Base-by-base conservation (phyloP, 148 eudicot genomes). In the Vaccinium darrowii region DNA sequence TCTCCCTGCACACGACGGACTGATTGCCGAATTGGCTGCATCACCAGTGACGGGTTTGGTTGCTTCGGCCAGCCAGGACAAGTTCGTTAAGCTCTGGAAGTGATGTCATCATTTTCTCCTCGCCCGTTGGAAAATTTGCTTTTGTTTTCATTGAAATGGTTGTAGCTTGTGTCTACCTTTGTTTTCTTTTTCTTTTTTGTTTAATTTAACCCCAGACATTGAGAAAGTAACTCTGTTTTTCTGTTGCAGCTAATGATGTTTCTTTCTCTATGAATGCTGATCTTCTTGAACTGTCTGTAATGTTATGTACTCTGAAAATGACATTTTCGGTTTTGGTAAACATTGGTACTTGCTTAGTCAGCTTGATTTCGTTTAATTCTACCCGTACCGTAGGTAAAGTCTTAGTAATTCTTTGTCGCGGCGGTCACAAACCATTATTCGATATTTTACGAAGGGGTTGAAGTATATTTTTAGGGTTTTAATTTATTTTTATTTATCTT, bases 31-130 rank as follows among this genome's bases (percentile, higher is more conserved):
- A 7, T 88, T 95, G 88, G 92, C 98, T 13, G 94, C 87, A 58
- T 94, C 98, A 19, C 84, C 86, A 7, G 86, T 81, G 78, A 89
- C 92, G 1, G 94, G 95, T 10, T 83, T 95, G 90, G 98, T 94
- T 82, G 98, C 98, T 25, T 94, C 98, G 8, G 98, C 93, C 36
- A 94, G 98, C 82, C 98, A 94, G 69, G 98, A 95, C 88, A 93
- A 91, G 89, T 86, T 90, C 47, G 92, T 95, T 52, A 95, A 94
- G 88, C 94, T 95, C 33, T 95, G 98, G 98, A 94, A 93, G 89
- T 95, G 86, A 91, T 27, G 5, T 1, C 72, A 1, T 53, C 5
- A 1, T 14, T 63, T 4, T 15, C 21, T 39, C 49, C 72, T 54
- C 15, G 21, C 63, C 65, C 25, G 14, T 23, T 67, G 25, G 8